phyloP scores from a whole-genome alignment of 2,329 filamentous ascomycete genomes.

The Cladosporium oxysporum region DNA sequence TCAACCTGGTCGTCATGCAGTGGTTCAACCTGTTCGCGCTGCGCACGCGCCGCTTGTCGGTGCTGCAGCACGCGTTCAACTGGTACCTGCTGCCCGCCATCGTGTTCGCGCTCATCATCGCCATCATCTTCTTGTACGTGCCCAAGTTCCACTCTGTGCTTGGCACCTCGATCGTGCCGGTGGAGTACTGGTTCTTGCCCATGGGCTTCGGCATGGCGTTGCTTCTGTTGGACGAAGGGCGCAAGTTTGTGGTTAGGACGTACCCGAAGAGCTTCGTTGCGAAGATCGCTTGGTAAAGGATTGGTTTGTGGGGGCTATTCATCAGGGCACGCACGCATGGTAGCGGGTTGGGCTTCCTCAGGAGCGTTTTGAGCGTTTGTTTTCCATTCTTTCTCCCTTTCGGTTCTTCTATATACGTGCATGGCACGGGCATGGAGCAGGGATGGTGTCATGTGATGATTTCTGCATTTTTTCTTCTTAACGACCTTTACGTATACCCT shows the following conservation, averaged over 20 bases:
- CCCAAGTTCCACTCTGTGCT: conserved; percentile 64
- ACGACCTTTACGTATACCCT: background rate
- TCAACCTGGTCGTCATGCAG: conserved; percentile 80
- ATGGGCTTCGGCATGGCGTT: conserved; percentile 69
- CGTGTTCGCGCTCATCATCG: conserved; percentile 67
- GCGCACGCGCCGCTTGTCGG: conserved; percentile 59
- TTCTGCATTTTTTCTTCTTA: background rate
- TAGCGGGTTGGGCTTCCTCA: background rate
- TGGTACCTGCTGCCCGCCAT: conserved; percentile 70
- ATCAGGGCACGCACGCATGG: background rate
- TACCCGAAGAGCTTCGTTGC: conserved; percentile 61
- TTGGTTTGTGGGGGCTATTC: background rate
- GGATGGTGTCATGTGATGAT: background rate
- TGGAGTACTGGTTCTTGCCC: conserved; percentile 76
- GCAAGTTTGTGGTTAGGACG: conserved; percentile 64
- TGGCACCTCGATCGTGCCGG: conserved; percentile 63
- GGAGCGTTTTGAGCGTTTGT: background rate
- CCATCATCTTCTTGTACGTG: conserved; percentile 67
- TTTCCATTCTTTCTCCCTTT: background rate
- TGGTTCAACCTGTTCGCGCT: conserved; percentile 74
- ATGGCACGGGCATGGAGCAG: background rate
- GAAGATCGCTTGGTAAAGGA: conserved; percentile 61
- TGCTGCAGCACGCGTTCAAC: conserved; percentile 76
- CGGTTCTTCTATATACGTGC: background rate
- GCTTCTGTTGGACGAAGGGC: conserved; percentile 64